These are phyloP conservation scores for Hypoxylon fragiforme DNA, from an alignment of 495 filamentous ascomycete species.

Conservation along the genomic window DNA sequence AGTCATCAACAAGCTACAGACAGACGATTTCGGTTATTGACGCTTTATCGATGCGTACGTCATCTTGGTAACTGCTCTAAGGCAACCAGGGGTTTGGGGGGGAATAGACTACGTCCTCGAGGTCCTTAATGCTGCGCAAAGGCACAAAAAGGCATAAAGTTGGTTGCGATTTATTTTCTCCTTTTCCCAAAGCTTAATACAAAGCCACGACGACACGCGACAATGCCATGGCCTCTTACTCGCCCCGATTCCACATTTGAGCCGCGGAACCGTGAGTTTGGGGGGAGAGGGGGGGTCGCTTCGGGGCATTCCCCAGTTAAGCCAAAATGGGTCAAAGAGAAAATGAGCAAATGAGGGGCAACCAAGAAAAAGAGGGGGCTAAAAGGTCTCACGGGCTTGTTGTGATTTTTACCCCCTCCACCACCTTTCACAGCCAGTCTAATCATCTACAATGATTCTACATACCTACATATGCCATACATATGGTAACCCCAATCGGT, in stretches of 20 bases:
- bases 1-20: not conserved
- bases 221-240: not conserved
- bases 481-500: no score
- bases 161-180: conserved; percentile 6
- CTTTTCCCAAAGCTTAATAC: conserved; percentile 7
- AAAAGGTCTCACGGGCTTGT: no score
- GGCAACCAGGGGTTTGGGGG: conserved; percentile 11
- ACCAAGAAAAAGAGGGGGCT: not conserved
- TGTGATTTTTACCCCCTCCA: not conserved
- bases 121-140: no score
- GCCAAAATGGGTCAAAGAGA: not conserved
- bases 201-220: conserved; percentile 5
- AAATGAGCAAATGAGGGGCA: conserved; percentile 24
- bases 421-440: no score
- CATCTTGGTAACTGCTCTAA: conserved; percentile 7
- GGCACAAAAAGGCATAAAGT: no score
- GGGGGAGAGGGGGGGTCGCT: not conserved
- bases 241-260: not conserved
- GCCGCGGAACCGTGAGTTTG: not conserved
- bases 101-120: no score
- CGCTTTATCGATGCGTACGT: not conserved
- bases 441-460: no score
- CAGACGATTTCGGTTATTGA: not conserved
- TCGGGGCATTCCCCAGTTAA: not conserved
- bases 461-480: no score